Conservation (phyloP, 2,329 filamentous ascomycete genomes). For the Cordyceps tenuipes region DNA sequence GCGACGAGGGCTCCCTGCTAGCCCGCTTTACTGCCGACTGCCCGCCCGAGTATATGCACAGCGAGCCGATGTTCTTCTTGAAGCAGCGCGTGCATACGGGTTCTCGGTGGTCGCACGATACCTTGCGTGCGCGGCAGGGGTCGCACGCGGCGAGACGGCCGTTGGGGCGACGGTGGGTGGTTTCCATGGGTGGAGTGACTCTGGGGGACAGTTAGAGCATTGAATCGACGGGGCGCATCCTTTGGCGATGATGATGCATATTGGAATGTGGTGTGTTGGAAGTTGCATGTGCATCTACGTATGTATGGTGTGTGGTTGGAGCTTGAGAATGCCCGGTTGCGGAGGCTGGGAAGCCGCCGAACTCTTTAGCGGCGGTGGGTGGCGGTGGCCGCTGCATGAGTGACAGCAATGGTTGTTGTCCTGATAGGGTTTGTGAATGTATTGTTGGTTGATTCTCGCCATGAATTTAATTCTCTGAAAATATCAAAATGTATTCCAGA, state of each 20-base stretch:
- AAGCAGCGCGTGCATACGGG: constrained; percentile 30
- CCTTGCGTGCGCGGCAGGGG: constrained; percentile 31
- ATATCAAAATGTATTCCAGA: too few relatives aligned
- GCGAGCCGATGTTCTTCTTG: constrained; percentile 23
- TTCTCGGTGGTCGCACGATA: constrained; percentile 31
- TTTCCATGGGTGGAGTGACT: neutral
- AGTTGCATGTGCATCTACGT: too few relatives aligned
- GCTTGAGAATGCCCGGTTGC: too few relatives aligned
- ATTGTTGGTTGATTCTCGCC: neutral
- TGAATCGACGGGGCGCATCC: neutral
- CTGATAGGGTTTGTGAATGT: neutral
- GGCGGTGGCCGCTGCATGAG: neutral
- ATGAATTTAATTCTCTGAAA: too few relatives aligned
- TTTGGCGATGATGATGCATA: neutral
- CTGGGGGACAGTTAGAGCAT: neutral
- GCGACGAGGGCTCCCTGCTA: neutral
- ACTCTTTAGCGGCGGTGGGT: neutral
- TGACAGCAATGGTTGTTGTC: neutral
- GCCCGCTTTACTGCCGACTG: neutral
- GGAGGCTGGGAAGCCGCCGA: neutral
- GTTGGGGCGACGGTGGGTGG: constrained; percentile 20
- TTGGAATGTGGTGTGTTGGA: neutral
- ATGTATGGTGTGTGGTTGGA: too few relatives aligned
- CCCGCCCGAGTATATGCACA: constrained; percentile 25
- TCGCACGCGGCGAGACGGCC: constrained; percentile 19